A percentile compares a stretch with the other conserved stretches of the same genome.
Evolutionary conservation across 768 basidiomycete genomes (phyloP).

Genomic region (Mycena pura): DNA sequence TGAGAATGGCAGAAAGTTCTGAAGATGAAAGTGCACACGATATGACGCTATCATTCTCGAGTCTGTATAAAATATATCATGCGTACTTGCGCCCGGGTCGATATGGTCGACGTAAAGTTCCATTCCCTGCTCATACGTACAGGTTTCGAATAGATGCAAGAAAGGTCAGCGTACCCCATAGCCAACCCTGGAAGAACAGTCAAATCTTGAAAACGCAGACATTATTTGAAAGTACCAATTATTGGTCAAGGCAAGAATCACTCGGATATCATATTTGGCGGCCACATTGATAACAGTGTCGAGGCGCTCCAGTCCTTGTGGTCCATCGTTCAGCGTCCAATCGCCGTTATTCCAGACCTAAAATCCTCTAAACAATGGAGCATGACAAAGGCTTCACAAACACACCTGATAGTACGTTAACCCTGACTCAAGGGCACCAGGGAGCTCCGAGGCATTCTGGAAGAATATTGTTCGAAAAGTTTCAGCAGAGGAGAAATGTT

Average conservation of each 20-base stretch:
- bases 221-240: slow-evolving; percentile 48
- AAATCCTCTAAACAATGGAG: background rate
- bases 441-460: slow-evolving; percentile 50
- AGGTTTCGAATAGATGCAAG: background rate
- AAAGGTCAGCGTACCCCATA: slow-evolving; percentile 51
- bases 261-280: slow-evolving; percentile 54
- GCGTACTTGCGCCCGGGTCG: slow-evolving; percentile 50
- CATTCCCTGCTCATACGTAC: slow-evolving; percentile 47
- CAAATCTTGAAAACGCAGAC: background rate
- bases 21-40: slow-evolving; percentile 34
- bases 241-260: slow-evolving; percentile 61
- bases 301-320: slow-evolving; percentile 60
- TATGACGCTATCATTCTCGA: slow-evolving; percentile 53
- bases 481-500: no score
- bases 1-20: background rate
- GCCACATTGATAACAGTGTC: slow-evolving; percentile 59
- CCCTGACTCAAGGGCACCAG: slow-evolving; percentile 46
- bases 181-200: slow-evolving; percentile 49
- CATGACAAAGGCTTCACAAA: background rate
- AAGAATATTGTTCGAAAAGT: slow-evolving; percentile 44
- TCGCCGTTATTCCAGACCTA: slow-evolving; percentile 58
- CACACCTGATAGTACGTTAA: slow-evolving; percentile 58
- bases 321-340: slow-evolving; percentile 57
- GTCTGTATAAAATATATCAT: slow-evolving; percentile 67
- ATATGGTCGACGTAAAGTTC: slow-evolving; percentile 70